Percentiles rank a stretch among this genome's conserved stretches.
Conservation (phyloP, 129 eudicot species). For the Escallonia herrerae region DNA sequence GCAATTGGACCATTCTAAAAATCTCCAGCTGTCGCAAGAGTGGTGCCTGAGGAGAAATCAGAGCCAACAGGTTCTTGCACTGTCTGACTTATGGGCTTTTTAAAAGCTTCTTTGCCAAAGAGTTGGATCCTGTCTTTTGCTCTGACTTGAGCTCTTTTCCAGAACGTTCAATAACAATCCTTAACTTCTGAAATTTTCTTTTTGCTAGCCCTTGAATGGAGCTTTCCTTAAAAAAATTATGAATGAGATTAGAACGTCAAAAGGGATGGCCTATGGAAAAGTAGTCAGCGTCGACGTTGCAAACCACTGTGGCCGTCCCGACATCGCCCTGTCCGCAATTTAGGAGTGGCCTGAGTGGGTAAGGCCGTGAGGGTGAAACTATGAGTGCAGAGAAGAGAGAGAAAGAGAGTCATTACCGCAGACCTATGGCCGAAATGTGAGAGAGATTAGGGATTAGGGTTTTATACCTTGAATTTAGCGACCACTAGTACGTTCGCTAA, state of each 20-base stretch:
- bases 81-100: constrained; percentile 37
- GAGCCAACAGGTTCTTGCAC: too few species aligned
- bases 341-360: too few species aligned
- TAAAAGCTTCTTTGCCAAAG: constrained; percentile 51
- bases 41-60: constrained; percentile 70
- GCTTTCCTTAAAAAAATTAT: constrained; percentile 70
- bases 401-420: too few species aligned
- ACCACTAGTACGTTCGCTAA: too few species aligned
- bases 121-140: constrained; percentile 27
- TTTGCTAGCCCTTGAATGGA: constrained; percentile 84
- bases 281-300: too few species aligned
- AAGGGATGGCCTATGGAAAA: background rate
- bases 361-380: too few species aligned
- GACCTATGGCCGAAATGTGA: too few species aligned
- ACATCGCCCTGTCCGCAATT: too few species aligned
- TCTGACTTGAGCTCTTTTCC: constrained; percentile 64
- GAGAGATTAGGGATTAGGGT: too few species aligned
- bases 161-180: constrained; percentile 32
- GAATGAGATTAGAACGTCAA: constrained; percentile 23
- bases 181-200: constrained; percentile 64
- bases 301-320: too few species aligned
- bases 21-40: constrained; percentile 53
- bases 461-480: too few species aligned
- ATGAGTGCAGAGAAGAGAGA: too few species aligned
- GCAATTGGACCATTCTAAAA: constrained; percentile 30